Evolutionary conservation across 2,329 filamentous ascomycete genomes (phyloP), one percentile per base, ranked within the genome.

Genomic region (Penicillium sumatraense): DNA sequence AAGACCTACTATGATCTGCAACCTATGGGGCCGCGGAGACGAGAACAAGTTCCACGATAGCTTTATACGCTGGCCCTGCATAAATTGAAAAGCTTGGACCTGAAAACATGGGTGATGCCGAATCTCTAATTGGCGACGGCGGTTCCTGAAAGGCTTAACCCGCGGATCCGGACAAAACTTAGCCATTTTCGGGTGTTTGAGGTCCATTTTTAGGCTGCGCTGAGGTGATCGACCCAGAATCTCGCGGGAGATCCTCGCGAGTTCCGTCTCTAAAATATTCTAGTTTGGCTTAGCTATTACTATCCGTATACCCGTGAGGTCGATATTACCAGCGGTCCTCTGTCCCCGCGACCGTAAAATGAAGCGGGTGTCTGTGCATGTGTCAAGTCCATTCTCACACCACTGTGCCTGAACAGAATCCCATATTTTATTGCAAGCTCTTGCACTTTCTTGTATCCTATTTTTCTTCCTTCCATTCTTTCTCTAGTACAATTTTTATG

Each of bases 111-210:
- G 11, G 8, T 8, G 20, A 16, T 46, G 5, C 33, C 26, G 16
- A 5, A 3, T 4, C n/a, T 6, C 8, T 46, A 18, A 46, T 46
- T 46, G 27, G 42, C 42, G 26, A 31, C 20, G 23, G 41, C 8
- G 11, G 18, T 31, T 18, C 26, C 42, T 46, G 9, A 16, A 31
- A 46, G 31, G 42, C 42, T 46, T 46, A 10, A 27, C 24, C 41
- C 24, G 42, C 42, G 42, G 26, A 46, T 46, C 42, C 42, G 42
- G 20, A 20, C 42, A 21, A 24, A 46, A 46, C 42, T 31, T 46
- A 46, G 27, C 42, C 42, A 29, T 31, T 46, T 46, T 46, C 23
- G 23, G 40, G 40, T 46, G 16, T 31, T 7, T 3, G 10, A 20
- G 26, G 16, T 46, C 42, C 42, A 29, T 31, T 46, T 46, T 46